Percentiles rank a stretch among this genome's conserved stretches.
These are phyloP conservation scores for Irpex sp. DNA, from an alignment of 1,284 basidiomycete genomes.

Conservation along the genomic window DNA sequence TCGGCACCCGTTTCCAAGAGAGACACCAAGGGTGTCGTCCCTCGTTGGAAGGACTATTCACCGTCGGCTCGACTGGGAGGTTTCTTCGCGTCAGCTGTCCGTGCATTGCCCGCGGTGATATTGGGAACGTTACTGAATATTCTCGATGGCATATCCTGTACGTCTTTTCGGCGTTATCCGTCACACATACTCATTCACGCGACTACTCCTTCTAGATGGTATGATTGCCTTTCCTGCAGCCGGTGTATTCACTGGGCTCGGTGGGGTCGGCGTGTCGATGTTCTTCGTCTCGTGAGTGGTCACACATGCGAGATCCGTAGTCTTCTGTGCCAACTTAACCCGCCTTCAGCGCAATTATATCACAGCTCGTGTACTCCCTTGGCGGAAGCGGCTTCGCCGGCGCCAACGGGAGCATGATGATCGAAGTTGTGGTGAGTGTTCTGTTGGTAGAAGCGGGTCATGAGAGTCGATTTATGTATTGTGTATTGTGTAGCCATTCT, in stretches of 20 bases:
- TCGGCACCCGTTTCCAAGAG: constrained; percentile 17
- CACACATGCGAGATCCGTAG: neutral
- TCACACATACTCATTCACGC: neutral
- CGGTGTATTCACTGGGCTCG: constrained; percentile 79
- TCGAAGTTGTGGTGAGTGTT: constrained; percentile 84
- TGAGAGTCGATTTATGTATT: neutral
- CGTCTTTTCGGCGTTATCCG: constrained; percentile 30
- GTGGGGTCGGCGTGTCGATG: constrained; percentile 91
- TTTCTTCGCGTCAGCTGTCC: constrained; percentile 34
- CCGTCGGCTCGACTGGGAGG: neutral
- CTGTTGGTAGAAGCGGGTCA: neutral
- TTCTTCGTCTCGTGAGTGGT: constrained; percentile 79
- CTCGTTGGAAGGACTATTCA: constrained; percentile 1
- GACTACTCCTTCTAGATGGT: constrained; percentile 44
- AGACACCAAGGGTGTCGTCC: constrained; percentile 6
- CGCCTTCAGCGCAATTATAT: constrained; percentile 54
- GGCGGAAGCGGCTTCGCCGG: constrained; percentile 89
- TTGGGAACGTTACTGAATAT: constrained; percentile 89
- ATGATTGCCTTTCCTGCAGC: constrained; percentile 91
- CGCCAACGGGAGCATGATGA: constrained; percentile 98
- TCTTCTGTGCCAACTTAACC: constrained; percentile 2
- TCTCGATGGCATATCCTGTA: constrained; percentile 89
- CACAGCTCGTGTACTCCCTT: constrained; percentile 84
- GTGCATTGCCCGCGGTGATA: constrained; percentile 78
- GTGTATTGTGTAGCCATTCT: constrained; percentile 72